phyloP scores from a whole-genome alignment of 192 early-diverging fungal species.

The Umbelopsis sp. region DNA sequence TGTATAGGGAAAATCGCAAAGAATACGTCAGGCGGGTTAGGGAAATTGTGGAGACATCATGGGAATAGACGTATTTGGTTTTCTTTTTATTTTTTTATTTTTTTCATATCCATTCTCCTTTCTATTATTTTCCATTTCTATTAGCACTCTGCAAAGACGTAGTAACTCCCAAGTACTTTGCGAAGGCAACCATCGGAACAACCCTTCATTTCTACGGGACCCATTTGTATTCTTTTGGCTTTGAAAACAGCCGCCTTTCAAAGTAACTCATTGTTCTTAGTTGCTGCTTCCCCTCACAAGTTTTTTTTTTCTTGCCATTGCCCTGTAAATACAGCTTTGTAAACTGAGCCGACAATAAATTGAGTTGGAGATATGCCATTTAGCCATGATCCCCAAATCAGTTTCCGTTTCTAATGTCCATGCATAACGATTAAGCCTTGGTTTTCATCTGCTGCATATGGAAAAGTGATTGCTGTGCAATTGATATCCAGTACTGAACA shows the following conservation, averaged over 20 bases:
- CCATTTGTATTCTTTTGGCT: background rate
- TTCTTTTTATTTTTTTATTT: background rate
- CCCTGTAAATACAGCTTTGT: conserved; percentile 14
- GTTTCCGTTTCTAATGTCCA: background rate
- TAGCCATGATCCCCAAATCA: too few relatives aligned
- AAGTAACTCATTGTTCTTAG: background rate
- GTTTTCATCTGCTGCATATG: too few relatives aligned
- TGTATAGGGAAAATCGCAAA: conserved; percentile 92
- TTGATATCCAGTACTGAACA: background rate
- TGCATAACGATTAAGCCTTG: background rate
- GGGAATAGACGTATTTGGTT: conserved; percentile 54
- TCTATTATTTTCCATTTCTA: background rate
- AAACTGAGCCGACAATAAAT: conserved; percentile 2
- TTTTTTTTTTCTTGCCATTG: background rate
- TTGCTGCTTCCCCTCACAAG: background rate
- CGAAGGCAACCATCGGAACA: background rate
- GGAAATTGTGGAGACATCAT: conserved; percentile 89
- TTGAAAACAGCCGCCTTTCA: background rate
- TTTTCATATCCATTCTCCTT: too few relatives aligned
- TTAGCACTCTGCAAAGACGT: background rate
- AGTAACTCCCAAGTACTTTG: background rate
- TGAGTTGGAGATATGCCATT: background rate
- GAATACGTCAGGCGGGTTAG: conserved; percentile 90
- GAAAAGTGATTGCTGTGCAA: background rate
- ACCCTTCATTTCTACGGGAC: background rate